Conservation (phyloP, 1,284 basidiomycete genomes). For the Cerioporus squamosus region DNA sequence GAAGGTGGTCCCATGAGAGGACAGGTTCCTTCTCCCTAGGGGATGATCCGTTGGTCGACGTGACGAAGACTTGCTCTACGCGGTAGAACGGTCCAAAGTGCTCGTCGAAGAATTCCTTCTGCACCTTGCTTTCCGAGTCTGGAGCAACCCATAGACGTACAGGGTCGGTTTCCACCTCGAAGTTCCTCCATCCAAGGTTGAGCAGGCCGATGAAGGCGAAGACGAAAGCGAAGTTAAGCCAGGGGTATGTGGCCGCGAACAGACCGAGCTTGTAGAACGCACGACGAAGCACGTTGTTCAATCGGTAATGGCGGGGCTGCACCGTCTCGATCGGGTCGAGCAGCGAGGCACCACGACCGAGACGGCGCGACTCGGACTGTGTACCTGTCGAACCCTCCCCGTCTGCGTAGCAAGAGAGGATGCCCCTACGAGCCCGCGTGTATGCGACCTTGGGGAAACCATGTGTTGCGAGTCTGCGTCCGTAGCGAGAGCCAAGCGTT, state of each 20-base stretch:
- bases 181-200: slow-evolving; percentile 91
- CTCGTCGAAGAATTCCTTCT: slow-evolving; percentile 94
- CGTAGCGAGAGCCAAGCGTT: slow-evolving; percentile 75
- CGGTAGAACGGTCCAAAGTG: slow-evolving; percentile 98
- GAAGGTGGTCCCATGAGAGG: too few relatives aligned
- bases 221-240: slow-evolving; percentile 78
- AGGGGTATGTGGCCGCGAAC: slow-evolving; percentile 77
- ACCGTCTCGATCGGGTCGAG: slow-evolving; percentile 85
- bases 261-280: slow-evolving; percentile 87
- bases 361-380: slow-evolving; percentile 68
- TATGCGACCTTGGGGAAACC: slow-evolving; percentile 59
- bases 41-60: slow-evolving; percentile 39
- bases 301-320: slow-evolving; percentile 90
- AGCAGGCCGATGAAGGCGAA: slow-evolving; percentile 74
- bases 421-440: slow-evolving; percentile 73
- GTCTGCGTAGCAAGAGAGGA: slow-evolving; percentile 71
- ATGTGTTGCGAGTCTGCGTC: slow-evolving; percentile 65
- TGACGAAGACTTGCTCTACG: slow-evolving; percentile 91
- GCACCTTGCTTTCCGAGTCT: slow-evolving; percentile 81
- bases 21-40: too few relatives aligned
- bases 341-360: slow-evolving; percentile 81
- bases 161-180: slow-evolving; percentile 92
- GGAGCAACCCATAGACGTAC: slow-evolving; percentile 95
- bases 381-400: slow-evolving; percentile 66
- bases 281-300: slow-evolving; percentile 82